Evolutionary conservation across 1,284 basidiomycete genomes (phyloP).

Genomic region (Pseudozyma tsukubaensis): DNA sequence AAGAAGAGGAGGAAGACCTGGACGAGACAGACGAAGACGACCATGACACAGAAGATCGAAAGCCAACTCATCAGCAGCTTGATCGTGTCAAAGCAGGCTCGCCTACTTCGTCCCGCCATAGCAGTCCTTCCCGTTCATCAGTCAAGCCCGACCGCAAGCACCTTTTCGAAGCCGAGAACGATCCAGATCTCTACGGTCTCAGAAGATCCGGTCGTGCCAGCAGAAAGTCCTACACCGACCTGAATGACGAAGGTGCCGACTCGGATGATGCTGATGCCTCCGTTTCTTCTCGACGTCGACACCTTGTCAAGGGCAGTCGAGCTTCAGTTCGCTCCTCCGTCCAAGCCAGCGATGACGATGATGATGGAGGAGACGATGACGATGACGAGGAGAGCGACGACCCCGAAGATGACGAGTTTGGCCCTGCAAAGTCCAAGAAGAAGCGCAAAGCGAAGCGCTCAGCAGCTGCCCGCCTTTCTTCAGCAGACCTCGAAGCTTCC

Average conservation of each 20-base stretch:
- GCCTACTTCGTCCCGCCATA: conserved; percentile 37
- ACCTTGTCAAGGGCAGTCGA: conserved; percentile 39
- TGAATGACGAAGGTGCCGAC: conserved; percentile 41
- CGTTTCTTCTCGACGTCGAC: conserved; percentile 36
- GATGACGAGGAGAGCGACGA: conserved; percentile 83
- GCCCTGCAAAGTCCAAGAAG: conserved; percentile 23
- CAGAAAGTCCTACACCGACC: conserved; percentile 52
- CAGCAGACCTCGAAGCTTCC: conserved; percentile 51
- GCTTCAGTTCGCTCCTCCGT: conserved; percentile 43
- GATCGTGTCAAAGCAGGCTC: conserved; percentile 32
- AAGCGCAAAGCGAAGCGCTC: conserved; percentile 32
- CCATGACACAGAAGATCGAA: conserved; percentile 16
- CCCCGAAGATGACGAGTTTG: conserved; percentile 72
- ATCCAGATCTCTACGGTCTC: conserved; percentile 69
- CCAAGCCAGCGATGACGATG: conserved; percentile 67
- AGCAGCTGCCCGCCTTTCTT: conserved; percentile 30
- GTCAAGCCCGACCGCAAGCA: conserved; percentile 46
- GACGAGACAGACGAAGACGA: conserved; percentile 6
- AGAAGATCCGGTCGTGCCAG: conserved; percentile 68
- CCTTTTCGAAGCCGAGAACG: conserved; percentile 56
- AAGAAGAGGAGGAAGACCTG: conserved; percentile 1
- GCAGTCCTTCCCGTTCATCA: conserved; percentile 41
- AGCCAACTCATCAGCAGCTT: conserved; percentile 38
- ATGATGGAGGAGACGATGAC: conserved; percentile 70
- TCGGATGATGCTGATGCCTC: conserved; percentile 36